Conservation (phyloP, 2,329 filamentous ascomycete genomes). For the Stachybotrys echinatus region DNA sequence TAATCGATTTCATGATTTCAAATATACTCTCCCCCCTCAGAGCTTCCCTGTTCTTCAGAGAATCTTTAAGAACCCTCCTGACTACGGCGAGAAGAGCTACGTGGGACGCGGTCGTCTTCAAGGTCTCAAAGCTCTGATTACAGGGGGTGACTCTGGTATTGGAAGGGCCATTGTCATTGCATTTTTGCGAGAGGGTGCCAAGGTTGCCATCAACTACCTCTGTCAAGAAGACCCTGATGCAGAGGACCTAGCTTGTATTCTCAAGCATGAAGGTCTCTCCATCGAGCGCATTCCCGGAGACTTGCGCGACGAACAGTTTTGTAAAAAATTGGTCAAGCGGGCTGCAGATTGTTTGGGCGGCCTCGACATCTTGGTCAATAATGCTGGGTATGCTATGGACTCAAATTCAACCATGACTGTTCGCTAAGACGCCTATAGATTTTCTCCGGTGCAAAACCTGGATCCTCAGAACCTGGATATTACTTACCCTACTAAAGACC, state of each 20-base stretch:
- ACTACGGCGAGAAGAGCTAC: conserved; percentile 1
- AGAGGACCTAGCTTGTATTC: neutral
- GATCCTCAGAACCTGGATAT: neutral
- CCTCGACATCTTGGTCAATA: conserved; percentile 1
- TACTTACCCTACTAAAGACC: neutral
- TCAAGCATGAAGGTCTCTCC: neutral
- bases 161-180: conserved; percentile 7
- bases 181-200: conserved; percentile 9
- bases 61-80: neutral
- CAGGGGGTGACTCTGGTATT: conserved; percentile 59
- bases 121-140: conserved; percentile 59
- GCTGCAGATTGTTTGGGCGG: neutral
- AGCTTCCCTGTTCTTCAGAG: neutral
- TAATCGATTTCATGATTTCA: neutral
- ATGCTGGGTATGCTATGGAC: neutral
- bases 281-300: neutral
- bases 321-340: neutral
- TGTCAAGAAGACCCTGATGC: conserved; percentile 10
- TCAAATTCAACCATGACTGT: neutral
- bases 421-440: too few species aligned
- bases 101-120: neutral
- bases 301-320: neutral
- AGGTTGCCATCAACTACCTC: conserved; percentile 10
- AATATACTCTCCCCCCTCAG: neutral
- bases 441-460: neutral